phyloP scores from a whole-genome alignment of 352 stramenopile genomes.

The Phytophthora hybrid region DNA sequence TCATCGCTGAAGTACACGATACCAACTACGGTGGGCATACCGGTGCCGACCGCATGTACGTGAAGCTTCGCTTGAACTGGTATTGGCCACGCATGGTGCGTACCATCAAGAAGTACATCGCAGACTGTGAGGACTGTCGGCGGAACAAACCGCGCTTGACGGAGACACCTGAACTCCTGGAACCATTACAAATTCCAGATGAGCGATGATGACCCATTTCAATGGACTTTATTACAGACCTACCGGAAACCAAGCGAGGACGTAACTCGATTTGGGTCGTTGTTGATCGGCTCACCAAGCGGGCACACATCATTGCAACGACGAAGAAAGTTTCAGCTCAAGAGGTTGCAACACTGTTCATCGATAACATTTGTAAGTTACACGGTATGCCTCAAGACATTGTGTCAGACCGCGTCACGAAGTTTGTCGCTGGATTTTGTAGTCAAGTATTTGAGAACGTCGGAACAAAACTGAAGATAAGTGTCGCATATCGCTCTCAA shows the following conservation, averaged over 20 bases:
- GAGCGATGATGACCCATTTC: conserved; percentile 13
- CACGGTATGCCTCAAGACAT: background rate
- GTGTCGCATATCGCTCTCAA: background rate
- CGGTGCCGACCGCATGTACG: background rate
- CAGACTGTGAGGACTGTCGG: conserved; percentile 15
- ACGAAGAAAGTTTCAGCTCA: conserved; percentile 5
- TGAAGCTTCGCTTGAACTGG: conserved; percentile 10
- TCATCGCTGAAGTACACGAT: conserved; percentile 13
- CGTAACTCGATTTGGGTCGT: no score
- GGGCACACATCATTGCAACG: background rate
- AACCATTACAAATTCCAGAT: conserved; percentile 13
- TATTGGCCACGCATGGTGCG: conserved; percentile 8
- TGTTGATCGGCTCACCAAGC: conserved; percentile 7
- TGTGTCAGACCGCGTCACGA: no score
- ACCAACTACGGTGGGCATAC: no score
- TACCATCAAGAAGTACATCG: conserved; percentile 11
- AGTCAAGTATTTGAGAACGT: background rate
- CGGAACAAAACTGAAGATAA: background rate
- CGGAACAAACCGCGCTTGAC: conserved; percentile 10
- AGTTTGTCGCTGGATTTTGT: conserved; percentile 10
- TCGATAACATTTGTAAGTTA: conserved; percentile 1
- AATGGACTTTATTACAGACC: conserved; percentile 11
- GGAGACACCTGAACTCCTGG: conserved; percentile 10
- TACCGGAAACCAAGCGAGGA: conserved; percentile 6
- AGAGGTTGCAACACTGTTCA: conserved; percentile 3